Conservation (phyloP, 805 yeast genomes). For the Metschnikowia borealis region DNA sequence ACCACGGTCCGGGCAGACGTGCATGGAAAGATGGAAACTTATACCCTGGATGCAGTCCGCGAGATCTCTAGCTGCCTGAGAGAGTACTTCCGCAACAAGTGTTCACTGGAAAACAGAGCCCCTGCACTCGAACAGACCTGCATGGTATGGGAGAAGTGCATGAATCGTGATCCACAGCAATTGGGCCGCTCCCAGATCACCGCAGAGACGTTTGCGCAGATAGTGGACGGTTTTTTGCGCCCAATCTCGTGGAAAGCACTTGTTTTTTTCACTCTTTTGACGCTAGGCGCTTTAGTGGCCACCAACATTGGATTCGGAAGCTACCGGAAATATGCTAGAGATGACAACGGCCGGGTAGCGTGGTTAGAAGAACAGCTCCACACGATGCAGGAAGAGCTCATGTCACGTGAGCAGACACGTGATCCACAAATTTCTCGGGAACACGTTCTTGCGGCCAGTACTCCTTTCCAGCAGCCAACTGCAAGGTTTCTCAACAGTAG, state of each 20-base stretch:
- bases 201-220: slow-evolving; percentile 81
- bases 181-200: slow-evolving; percentile 68
- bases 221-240: slow-evolving; percentile 68
- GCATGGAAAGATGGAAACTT: slow-evolving; percentile 59
- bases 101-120: slow-evolving; percentile 58
- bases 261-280: slow-evolving; percentile 40
- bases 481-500: slow-evolving; percentile 7
- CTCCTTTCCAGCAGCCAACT: slow-evolving; percentile 9
- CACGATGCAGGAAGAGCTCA: not conserved
- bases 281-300: slow-evolving; percentile 49
- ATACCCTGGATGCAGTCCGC: slow-evolving; percentile 54
- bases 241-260: slow-evolving; percentile 71
- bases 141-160: slow-evolving; percentile 73
- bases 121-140: slow-evolving; percentile 76
- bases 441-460: slow-evolving; percentile 1
- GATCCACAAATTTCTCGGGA: not conserved
- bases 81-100: slow-evolving; percentile 68
- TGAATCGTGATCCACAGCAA: slow-evolving; percentile 69
- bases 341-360: slow-evolving; percentile 3
- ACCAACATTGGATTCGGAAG: slow-evolving; percentile 34
- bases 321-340: slow-evolving; percentile 6
- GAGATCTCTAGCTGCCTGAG: slow-evolving; percentile 67
- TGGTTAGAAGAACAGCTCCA: slow-evolving; percentile 2
- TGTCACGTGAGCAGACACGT: not conserved
- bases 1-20: slow-evolving; percentile 65